A percentile compares a stretch with the other conserved stretches of the same genome.
Conservation (phyloP, 2,329 filamentous ascomycete species). For the Trichoderma atroviride region DNA sequence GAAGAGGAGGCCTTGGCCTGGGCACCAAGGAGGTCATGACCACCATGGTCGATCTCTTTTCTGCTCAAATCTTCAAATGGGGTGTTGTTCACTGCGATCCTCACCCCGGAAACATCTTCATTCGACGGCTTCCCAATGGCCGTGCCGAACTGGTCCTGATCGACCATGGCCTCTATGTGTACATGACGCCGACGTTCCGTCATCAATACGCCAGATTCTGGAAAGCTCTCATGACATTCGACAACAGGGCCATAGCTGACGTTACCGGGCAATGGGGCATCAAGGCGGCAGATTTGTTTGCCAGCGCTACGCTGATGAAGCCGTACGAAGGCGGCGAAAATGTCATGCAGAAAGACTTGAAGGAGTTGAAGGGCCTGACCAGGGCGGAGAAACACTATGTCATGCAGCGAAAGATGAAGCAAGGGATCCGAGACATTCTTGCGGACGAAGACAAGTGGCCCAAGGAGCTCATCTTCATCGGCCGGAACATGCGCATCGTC, state of each 20-base stretch:
- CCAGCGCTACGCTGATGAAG: conserved; percentile 83
- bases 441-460: conserved; percentile 87
- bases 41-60: conserved; percentile 94
- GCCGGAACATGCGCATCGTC: conserved; percentile 87
- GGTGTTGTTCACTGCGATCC: conserved; percentile 95
- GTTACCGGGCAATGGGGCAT: conserved; percentile 86
- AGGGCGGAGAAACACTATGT: conserved; percentile 78
- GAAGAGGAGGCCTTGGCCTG: conserved; percentile 81
- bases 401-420: conserved; percentile 84
- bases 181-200: conserved; percentile 81
- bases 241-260: conserved; percentile 75
- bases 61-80: conserved; percentile 98
- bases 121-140: conserved; percentile 81
- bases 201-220: conserved; percentile 88
- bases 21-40: conserved; percentile 87
- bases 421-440: conserved; percentile 68
- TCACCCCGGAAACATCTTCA: conserved; percentile 96
- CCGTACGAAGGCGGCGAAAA: conserved; percentile 86
- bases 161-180: conserved; percentile 94
- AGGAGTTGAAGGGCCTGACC: conserved; percentile 60
- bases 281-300: conserved; percentile 86
- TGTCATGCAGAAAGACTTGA: conserved; percentile 61
- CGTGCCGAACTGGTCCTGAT: conserved; percentile 89
- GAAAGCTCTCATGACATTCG: conserved; percentile 91
- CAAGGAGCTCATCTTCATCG: conserved; percentile 88